A percentile compares a stretch with the other conserved stretches of the same genome.
Evolutionary conservation across 164 flowering plant genomes (phyloP).

Genomic region (Pachysandra terminalis): DNA sequence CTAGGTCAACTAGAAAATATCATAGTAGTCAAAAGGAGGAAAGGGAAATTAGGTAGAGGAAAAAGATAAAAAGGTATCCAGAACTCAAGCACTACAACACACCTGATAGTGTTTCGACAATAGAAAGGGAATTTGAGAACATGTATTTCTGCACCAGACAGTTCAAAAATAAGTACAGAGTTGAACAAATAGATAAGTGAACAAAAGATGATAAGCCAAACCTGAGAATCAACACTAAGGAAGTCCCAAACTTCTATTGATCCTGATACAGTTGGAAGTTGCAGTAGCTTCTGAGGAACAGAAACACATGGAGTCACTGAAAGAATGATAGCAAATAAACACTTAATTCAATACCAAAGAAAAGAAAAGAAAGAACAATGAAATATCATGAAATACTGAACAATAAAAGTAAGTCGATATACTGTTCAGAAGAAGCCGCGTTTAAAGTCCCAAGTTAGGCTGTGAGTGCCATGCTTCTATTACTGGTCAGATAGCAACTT

Average conservation of each 20-base stretch:
- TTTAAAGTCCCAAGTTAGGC: neutral
- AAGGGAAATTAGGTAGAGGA: neutral
- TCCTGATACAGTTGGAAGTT: conserved; percentile 80
- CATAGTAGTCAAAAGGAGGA: conserved; percentile 8
- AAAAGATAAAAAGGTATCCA: conserved; percentile 1
- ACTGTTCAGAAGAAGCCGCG: neutral
- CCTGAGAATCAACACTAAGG: conserved; percentile 99
- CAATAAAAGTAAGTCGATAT: neutral
- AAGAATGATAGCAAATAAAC: conserved; percentile 3
- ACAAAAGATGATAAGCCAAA: conserved; percentile 16
- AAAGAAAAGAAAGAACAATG: neutral
- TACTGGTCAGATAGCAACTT: neutral
- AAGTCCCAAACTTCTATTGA: conserved; percentile 99
- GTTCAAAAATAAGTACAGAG: neutral
- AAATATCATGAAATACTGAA: neutral
- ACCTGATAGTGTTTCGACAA: conserved; percentile 88
- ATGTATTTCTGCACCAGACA: conserved; percentile 69
- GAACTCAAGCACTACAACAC: conserved; percentile 15
- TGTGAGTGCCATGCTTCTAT: neutral
- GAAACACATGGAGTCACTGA: conserved; percentile 10
- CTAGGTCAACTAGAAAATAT: conserved; percentile 51
- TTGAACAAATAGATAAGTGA: neutral
- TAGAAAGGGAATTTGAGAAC: conserved; percentile 84
- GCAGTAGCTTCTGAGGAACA: conserved; percentile 68
- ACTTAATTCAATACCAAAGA: neutral